Conservation (phyloP, 257 asterid species). For the Lantana camara region DNA sequence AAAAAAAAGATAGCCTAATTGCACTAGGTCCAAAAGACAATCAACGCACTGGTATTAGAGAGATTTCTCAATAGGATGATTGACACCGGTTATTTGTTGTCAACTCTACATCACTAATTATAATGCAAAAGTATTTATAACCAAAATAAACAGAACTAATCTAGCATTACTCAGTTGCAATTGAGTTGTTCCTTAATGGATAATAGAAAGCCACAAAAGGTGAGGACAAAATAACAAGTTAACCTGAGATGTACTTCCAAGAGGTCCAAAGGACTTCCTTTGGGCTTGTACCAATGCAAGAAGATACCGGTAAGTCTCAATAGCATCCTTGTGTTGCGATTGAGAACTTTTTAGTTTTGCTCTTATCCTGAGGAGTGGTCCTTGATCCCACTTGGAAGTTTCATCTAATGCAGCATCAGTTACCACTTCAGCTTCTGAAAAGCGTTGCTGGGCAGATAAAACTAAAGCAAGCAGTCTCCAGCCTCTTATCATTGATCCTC, state of each 20-base stretch:
- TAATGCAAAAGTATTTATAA: conserved; percentile 1
- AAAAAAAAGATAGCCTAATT: too few relatives aligned
- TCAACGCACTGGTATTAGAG: background rate
- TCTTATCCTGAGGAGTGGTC: conserved; percentile 82
- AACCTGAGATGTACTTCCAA: conserved; percentile 63
- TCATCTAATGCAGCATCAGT: conserved; percentile 95
- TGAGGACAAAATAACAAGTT: conserved; percentile 18
- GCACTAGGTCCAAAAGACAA: conserved; percentile 11
- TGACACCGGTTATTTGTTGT: background rate
- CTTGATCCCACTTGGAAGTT: conserved; percentile 97
- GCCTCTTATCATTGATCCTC: conserved; percentile 81
- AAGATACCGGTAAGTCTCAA: conserved; percentile 84
- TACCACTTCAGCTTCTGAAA: conserved; percentile 86
- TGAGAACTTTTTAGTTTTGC: conserved; percentile 85
- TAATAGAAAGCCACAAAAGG: background rate
- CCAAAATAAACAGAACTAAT: background rate
- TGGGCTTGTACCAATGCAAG: conserved; percentile 97
- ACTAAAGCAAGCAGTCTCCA: conserved; percentile 94
- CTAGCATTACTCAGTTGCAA: background rate
- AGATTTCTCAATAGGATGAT: conserved; percentile 1
- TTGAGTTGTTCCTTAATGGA: background rate
- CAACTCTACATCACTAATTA: conserved; percentile 3
- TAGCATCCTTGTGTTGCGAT: conserved; percentile 72
- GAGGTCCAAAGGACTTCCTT: conserved; percentile 73
- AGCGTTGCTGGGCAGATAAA: conserved; percentile 86